Base-by-base conservation (phyloP, 495 filamentous ascomycete species). In the Jackrogersella minutella region DNA sequence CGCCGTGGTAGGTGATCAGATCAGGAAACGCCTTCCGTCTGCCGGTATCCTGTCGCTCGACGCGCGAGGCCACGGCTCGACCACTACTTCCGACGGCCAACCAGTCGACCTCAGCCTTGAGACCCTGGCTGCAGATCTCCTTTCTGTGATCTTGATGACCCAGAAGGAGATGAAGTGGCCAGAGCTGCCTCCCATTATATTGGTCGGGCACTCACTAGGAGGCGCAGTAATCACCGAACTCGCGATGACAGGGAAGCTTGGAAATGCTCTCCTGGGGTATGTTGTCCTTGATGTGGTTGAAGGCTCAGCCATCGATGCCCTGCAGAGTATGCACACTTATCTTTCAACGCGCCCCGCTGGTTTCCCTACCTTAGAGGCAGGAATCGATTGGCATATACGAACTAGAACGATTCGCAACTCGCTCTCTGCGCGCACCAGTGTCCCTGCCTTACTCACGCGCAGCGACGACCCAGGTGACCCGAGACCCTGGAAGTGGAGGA, bases 241-340 rank as follows among this genome's bases (percentile, higher is more conserved):
- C 21, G 93, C 93, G 1, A 87, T 83, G 68, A 79, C 78, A 10
- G 87, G 86, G 5, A 77, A 79, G 53, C 76, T 97, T 17, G 91
- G 92, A 1, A 75, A 74, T 24, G 81, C 87, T 22, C 71, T 97
- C 4, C 77, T 98, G 11, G 96, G 92, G 11, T 96, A 94, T 80
- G 91, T 88, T 6, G 93, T 99, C 9, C 78, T 99, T 9, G 95
- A 99, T 76, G 93, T 99, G 8, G 95, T 99, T 30, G 95, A 99
- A 79, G 93, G 91, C 66, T 81, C 80, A 11, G 82, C 84, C 24
- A 92, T 99, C 74, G 95, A 98, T 73, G 95, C 95, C n/a, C 82
- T 98, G 34, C 89, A 91, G 76, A 91, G 89, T 72, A 99, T 99
- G 96, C 90, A 94, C 64, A 88, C 87, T 22, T 96, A 97, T 76